These are phyloP conservation scores for Lichtheimia ornata DNA, from an alignment of 371 early-diverging fungal genomes.

Conservation along the genomic window DNA sequence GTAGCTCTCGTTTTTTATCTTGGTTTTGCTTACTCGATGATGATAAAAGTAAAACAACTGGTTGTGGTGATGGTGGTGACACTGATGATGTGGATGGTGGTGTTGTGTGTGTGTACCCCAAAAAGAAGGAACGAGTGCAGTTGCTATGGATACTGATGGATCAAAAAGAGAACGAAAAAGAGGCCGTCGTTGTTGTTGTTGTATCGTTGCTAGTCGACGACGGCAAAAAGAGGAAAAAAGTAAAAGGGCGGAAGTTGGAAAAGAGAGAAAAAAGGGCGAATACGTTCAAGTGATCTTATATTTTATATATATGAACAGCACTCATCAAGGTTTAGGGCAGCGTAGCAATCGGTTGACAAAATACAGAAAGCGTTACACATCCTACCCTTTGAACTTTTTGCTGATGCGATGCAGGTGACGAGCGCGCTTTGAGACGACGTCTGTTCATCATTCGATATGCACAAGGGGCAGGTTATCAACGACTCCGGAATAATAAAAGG, in stretches of 20 bases:
- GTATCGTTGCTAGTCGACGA: not conserved
- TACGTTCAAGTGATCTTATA: constrained; percentile 4
- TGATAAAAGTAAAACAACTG: too few relatives aligned
- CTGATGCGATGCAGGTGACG: not conserved
- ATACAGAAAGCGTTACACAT: not conserved
- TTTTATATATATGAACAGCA: constrained; percentile 2
- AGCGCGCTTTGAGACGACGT: not conserved
- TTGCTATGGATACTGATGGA: not conserved
- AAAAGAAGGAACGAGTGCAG: constrained; percentile 5
- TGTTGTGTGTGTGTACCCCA: too few relatives aligned
- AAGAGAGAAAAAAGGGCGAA: constrained; percentile 9
- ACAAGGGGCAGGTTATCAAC: too few relatives aligned
- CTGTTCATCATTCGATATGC: too few relatives aligned
- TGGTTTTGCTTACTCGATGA: too few relatives aligned
- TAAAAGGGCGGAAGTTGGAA: constrained; percentile 8
- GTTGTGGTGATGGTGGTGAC: too few relatives aligned
- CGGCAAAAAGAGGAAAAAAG: constrained; percentile 5
- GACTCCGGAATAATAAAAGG: too few relatives aligned
- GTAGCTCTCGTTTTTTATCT: too few relatives aligned
- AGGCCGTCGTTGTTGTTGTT: not conserved
- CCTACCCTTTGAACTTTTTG: not conserved
- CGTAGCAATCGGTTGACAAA: constrained; percentile 17
- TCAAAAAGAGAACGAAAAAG: not conserved
- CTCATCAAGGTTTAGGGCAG: constrained; percentile 14
- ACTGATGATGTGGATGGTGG: too few relatives aligned